Base-by-base conservation (phyloP, 139 green algal species). In the Gonium pectorale region DNA sequence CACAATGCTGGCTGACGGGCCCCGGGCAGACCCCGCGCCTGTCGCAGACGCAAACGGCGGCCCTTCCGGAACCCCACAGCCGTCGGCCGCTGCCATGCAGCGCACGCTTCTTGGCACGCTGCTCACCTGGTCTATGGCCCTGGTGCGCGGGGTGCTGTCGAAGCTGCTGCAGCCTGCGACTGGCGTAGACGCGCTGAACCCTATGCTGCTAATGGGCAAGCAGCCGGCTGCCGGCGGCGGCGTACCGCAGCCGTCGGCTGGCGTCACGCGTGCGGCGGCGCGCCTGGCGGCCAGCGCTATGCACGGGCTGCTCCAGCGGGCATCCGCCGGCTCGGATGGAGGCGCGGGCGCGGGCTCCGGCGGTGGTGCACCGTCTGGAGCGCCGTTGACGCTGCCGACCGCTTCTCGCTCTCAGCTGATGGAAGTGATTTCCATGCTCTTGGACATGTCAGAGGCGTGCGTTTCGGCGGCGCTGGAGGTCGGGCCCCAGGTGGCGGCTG, bases 371-470 rank as follows among this genome's bases (percentile, higher is more conserved):
- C 26, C 11, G 33, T 13, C 40, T 31, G 33, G 40, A 54, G 40
- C 27, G 35, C 29, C 41, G 35, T 49, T 21, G 8, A 49, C 40
- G n/a, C 66, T 79, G 51, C n/a, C 52, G 43, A 29, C 51, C 29
- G 40, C 35, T 21, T 51, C 51, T 11, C 49, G 62, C 31, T 9
- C 22, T 15, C 67, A 84, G 78, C 78, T 84, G 78, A 31, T 46
- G 44, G 62, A 84, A 2, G 78, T 84, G 44, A 74, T 84, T 29
- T 51, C 69, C n/a, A 38, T 86, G 67, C 51, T 90, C 37, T n/a
- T 90, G 66, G 79, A 90, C 62, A 62, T 90, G 59, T 52, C 79
- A 15, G 86, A 90, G 54, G 62, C 86, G 35, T 89, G 72, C 31
- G 67, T 89, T 29, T 64, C 67, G 37, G 64, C 69, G 38, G 52